A percentile compares a stretch with the other conserved stretches of the same genome.
Conservation (phyloP, 2,329 filamentous ascomycete species). For the Pseudopithomyces maydicus region DNA sequence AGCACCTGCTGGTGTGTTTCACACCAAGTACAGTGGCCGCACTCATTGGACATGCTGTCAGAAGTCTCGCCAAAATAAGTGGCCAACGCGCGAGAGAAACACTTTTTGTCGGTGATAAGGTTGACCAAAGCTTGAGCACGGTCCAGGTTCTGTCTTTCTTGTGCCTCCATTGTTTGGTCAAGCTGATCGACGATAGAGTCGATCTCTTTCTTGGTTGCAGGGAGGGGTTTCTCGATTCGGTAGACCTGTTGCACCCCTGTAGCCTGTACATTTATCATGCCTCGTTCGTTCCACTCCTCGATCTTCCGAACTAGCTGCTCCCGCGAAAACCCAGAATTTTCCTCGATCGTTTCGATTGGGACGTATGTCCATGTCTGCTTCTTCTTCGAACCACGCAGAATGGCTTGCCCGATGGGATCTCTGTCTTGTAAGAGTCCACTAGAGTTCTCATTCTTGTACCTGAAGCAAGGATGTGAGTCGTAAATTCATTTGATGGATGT, state of each 20-base stretch:
- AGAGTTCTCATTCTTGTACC: conserved; percentile 31
- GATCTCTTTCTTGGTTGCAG: conserved; percentile 49
- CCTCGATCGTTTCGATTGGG: conserved; percentile 53
- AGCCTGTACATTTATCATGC: conserved; percentile 57
- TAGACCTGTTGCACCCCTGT: conserved; percentile 61
- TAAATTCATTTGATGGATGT: background rate
- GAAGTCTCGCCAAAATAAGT: conserved; percentile 63
- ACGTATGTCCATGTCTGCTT: conserved; percentile 52
- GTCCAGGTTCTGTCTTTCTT: conserved; percentile 60
- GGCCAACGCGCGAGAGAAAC: conserved; percentile 60
- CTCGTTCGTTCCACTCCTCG: conserved; percentile 58
- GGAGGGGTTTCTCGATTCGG: conserved; percentile 55
- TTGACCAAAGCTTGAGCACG: conserved; percentile 57
- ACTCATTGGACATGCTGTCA: conserved; percentile 50
- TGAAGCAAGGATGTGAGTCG: background rate
- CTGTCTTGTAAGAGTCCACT: conserved; percentile 41
- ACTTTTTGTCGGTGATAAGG: conserved; percentile 59
- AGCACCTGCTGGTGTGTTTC: conserved; percentile 38
- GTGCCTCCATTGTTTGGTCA: conserved; percentile 55
- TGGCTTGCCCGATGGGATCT: conserved; percentile 51
- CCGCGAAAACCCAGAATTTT: conserved; percentile 44
- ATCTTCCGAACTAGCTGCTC: conserved; percentile 60
- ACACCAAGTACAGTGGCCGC: conserved; percentile 62
- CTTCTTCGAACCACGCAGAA: conserved; percentile 50
- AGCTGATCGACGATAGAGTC: conserved; percentile 54